Conservation (phyloP, 257 asterid genomes). For the Gentiana straminea region DNA sequence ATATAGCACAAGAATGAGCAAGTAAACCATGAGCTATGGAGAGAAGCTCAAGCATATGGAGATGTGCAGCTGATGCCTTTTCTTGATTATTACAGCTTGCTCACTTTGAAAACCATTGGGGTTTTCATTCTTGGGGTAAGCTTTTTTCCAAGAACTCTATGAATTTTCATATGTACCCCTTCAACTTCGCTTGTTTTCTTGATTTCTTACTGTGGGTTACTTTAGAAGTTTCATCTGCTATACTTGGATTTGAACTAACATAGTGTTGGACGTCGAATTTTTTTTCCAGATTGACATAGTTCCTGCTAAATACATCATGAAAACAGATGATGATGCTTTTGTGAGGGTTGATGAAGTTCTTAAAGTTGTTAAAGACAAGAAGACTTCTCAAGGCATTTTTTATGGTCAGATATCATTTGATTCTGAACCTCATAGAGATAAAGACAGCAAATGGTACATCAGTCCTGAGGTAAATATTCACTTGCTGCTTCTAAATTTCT, state of each 20-base stretch:
- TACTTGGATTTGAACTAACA: too few relatives aligned
- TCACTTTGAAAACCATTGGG: slow-evolving; percentile 75
- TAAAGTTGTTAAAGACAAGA: slow-evolving; percentile 54
- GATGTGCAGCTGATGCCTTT: slow-evolving; percentile 95
- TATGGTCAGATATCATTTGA: slow-evolving; percentile 75
- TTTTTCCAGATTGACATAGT: slow-evolving; percentile 47
- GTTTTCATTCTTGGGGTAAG: slow-evolving; percentile 82
- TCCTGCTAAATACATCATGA: slow-evolving; percentile 78
- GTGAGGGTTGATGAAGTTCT: slow-evolving; percentile 85
- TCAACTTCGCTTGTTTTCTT: too few relatives aligned
- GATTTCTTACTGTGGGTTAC: too few relatives aligned
- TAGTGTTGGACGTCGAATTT: too few relatives aligned
- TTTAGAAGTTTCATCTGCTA: too few relatives aligned
- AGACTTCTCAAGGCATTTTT: slow-evolving; percentile 37
- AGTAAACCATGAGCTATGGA: slow-evolving; percentile 84
- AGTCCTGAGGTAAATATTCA: slow-evolving; percentile 49
- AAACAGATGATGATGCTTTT: slow-evolving; percentile 95
- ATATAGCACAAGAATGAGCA: slow-evolving; percentile 76
- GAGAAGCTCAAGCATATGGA: slow-evolving; percentile 66
- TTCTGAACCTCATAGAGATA: slow-evolving; percentile 76
- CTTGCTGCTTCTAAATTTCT: background rate
- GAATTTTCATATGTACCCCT: too few relatives aligned
- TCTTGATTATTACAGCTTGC: slow-evolving; percentile 82
- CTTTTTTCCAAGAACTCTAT: background rate
- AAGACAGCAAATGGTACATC: slow-evolving; percentile 85